Base-by-base conservation (phyloP, 2,329 filamentous ascomycete genomes). In the Talaromyces sp. region DNA sequence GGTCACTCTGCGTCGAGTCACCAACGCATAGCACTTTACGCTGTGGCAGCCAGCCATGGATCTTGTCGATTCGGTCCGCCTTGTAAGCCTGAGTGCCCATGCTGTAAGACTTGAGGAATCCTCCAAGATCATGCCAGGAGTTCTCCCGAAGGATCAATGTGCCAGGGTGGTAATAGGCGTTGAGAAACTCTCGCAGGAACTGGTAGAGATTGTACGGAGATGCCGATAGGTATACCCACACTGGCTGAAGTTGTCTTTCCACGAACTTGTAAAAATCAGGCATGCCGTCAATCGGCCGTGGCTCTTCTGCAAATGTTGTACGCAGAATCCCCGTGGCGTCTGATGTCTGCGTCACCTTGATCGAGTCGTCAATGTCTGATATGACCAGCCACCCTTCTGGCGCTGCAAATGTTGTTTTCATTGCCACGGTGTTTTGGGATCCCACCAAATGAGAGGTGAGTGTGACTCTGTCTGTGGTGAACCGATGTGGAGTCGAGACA, bases 181-280 rank as follows among this genome's bases (percentile, higher is more conserved):
- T 78, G 40, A 92, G 82, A 76, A 98, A 98, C 0, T 82, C 75
- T 61, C 84, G 87, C 28, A 98, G 83, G 76, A 97, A 95, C 0
- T 91, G 89, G 71, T 97, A 97, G 9, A 98, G 84, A 68, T 96
- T 96, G 80, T 97, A 97, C 0, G 94, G 94, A 0, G 92, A 96
- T 0, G 94, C 93, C 0, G 91, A 96, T 54, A 98, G 84, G 75
- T 98, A 98, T 80, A 96, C 96, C 83, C 91, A 96, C 0, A 92
- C 85, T 1, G 92, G 89, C 8, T 83, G 81, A 8, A 87, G 77
- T 47, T 78, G 74, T 14, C 72, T 72, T 52, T 87, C 79, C 10
- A 96, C 81, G 60, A 88, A 82, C 27, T 79, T 76, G 78, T 96
- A 97, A 0, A 97, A 82, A 68, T 91, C 87, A 0, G 92, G 90